Conservation (phyloP, 768 basidiomycete species). For the Dentipellis fragilis region DNA sequence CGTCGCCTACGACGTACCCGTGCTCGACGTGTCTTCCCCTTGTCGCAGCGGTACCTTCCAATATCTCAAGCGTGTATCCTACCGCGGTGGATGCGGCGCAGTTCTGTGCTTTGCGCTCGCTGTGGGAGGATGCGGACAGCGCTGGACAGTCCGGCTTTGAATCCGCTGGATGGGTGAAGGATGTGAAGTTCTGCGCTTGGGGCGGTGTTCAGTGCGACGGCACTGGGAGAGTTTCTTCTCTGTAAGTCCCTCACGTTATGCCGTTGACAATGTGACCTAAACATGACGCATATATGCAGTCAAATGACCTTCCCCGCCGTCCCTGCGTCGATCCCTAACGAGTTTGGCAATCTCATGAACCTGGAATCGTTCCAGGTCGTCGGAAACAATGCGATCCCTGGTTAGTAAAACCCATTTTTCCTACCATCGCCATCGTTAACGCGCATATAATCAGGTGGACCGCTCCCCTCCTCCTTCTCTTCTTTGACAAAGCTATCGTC, state of each 20-base stretch:
- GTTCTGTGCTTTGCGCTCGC: constrained; percentile 36
- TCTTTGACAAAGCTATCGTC: constrained; percentile 27
- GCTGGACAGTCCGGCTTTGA: constrained; percentile 29
- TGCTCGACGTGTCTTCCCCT: constrained; percentile 35
- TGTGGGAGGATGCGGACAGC: constrained; percentile 29
- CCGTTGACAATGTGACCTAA: not conserved
- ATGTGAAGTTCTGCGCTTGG: constrained; percentile 37
- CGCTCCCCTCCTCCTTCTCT: constrained; percentile 28
- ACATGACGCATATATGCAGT: constrained; percentile 11
- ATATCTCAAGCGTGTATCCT: constrained; percentile 18
- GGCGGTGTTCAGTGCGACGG: constrained; percentile 33
- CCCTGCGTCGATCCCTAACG: constrained; percentile 32
- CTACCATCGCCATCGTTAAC: not conserved
- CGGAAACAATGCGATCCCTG: constrained; percentile 32
- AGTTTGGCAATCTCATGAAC: constrained; percentile 28
- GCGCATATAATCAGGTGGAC: constrained; percentile 24
- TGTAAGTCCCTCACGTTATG: constrained; percentile 24
- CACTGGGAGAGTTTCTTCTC: constrained; percentile 27
- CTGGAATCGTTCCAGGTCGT: constrained; percentile 29
- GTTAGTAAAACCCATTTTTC: constrained; percentile 19
- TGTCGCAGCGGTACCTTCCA: constrained; percentile 26
- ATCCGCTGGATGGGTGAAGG: constrained; percentile 35
- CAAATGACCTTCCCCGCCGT: constrained; percentile 36
- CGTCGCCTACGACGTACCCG: constrained; percentile 32
- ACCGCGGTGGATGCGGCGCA: constrained; percentile 30